These are phyloP conservation scores for Metschnikowia aberdeeniae DNA, from an alignment of 805 yeast species.

Conservation along the genomic window DNA sequence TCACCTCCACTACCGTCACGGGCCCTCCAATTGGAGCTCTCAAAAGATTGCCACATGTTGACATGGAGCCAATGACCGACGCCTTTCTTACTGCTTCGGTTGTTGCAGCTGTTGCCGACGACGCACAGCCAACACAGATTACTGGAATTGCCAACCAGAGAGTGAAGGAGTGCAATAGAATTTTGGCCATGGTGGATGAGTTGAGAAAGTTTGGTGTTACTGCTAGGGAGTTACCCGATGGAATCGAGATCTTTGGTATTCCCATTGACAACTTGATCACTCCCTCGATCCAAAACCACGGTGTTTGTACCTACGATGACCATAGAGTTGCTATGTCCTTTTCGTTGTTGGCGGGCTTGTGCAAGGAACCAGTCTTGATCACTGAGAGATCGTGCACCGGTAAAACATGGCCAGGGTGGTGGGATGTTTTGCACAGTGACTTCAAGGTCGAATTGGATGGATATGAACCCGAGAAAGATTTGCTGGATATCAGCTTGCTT, in stretches of 20 bases:
- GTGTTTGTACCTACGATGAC: conserved; percentile 82
- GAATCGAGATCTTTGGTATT: conserved; percentile 81
- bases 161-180: conserved; percentile 95
- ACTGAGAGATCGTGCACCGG: conserved; percentile 90
- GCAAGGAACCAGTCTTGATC: conserved; percentile 59
- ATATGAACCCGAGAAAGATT: conserved; percentile 40
- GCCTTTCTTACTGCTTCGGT: conserved; percentile 96
- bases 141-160: conserved; percentile 97
- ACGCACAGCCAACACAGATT: conserved; percentile 59
- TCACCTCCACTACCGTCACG: conserved; percentile 82
- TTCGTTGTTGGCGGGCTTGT: conserved; percentile 78
- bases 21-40: conserved; percentile 76
- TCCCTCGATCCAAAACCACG: conserved; percentile 51
- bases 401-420: conserved; percentile 99
- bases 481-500: conserved; percentile 17
- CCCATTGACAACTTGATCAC: conserved; percentile 44
- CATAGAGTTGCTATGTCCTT: conserved; percentile 98
- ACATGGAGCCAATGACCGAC: conserved; percentile 99
- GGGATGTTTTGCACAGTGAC: conserved; percentile 81
- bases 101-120: conserved; percentile 84
- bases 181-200: conserved; percentile 88
- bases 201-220: conserved; percentile 86
- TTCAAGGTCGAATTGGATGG: conserved; percentile 71
- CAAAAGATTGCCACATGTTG: conserved; percentile 68
- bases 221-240: conserved; percentile 86